Base-by-base conservation (phyloP, 345 rosid species). In the Reutealis trisperma region DNA sequence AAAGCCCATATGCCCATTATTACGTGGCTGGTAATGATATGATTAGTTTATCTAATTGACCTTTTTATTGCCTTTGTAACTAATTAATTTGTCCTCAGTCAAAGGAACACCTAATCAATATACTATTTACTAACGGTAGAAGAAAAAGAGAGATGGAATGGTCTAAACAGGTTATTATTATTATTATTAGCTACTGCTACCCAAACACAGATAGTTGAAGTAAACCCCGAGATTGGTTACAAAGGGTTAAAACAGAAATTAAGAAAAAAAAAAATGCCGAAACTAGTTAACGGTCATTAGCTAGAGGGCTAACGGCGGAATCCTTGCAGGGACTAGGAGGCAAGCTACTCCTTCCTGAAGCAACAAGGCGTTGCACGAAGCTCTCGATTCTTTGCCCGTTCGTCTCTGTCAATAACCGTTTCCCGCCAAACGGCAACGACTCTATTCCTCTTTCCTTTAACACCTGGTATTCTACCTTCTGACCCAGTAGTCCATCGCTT, bases 301-400 rank as follows among this genome's bases (percentile, higher is more conserved):
- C 83, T 51, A 92, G 91, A 19, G 84, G 92, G 71, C 79, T 86
- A 77, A 89, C 90, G 86, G 88, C 83, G 79, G 92, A 86, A 63
- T 89, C 90, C 83, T 91, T 93, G 92, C 92, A 85, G 75, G 97
- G 98, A 79, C 97, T 93, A 0, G 97, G 92, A 9, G 97, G 96
- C 76, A 90, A 83, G 80, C 98, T 92, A 34, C 88, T 82, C 88
- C 85, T 91, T 24, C 91, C 94, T 0, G 91, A 88, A 42, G 91
- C 99, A 77, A 90, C 92, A 21, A 96, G 91, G 73, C 94, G 92
- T 76, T 89, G 88, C 80, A 87, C 98, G 71, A 96, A 91, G 79
- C 86, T 62, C 83, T 88, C 82, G 70, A 96, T 90, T 81, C 94
- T 88, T 78, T 89, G 83, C 63, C 94, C 94, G 89, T 96, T 93